Base-by-base conservation (phyloP, 306 rosid species). In the Dalbergia cochinchinensis region DNA sequence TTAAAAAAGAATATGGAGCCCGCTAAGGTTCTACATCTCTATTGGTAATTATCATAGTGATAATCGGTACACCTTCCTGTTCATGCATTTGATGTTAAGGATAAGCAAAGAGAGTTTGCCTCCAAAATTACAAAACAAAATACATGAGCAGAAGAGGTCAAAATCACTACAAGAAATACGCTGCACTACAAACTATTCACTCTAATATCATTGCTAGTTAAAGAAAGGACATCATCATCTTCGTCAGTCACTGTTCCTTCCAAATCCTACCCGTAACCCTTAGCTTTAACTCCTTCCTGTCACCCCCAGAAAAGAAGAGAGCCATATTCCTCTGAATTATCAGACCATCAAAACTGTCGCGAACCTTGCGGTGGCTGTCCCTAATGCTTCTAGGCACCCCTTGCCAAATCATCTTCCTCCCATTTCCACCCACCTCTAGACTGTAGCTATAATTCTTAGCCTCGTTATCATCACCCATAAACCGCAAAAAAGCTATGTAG, bases 301-400 rank as follows among this genome's bases (percentile, higher is more conserved):
- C 97, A 35, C 87, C 93, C n/a, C 96, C 97, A 0, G 96, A 94
- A 79, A 94, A 92, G 82, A 92, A 92, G 73, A 94, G 94, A 19
- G 98, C 98, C 97, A 94, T 92, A 62, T 88, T 92, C 53, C 96
- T 87, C 73, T 94, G 98, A 79, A 92, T 94, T 13, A 94, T 94
- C 58, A 94, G 96, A 48, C 97, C 97, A 10, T 94, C 98, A 18
- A 90, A 92, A 74, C 97, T 92, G 84, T 94, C 97, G 0, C 96
- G 94, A 44, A 92, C 96, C 85, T 92, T 94, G 42, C 92, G 84
- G 81, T 94, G 97, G 80, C 92, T 87, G 80, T 94, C 97, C 79
- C 98, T 80, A 44, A 94, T 88, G 87, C 98, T 94, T 65, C 98
- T 86, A 0, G 98, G 98, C 33, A 90, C 94, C 4, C 98, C 97